phyloP scores from a whole-genome alignment of 2,329 filamentous ascomycete genomes.

The Aspergillus quadricinctus region DNA sequence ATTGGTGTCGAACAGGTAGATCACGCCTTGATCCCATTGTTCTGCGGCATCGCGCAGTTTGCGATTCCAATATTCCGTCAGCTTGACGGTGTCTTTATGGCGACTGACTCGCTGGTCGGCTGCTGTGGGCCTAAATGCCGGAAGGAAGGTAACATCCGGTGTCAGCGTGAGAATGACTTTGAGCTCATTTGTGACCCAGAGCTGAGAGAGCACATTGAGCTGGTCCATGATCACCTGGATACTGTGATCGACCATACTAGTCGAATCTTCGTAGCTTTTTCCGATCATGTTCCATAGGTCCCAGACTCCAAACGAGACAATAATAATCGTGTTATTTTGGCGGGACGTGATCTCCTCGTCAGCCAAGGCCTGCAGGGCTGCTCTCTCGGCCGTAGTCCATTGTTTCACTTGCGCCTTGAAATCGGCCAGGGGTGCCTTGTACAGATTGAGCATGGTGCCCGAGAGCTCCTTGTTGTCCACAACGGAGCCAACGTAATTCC shows the following conservation, averaged over 20 bases:
- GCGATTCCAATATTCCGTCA: slow-evolving; percentile 34
- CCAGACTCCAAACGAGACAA: slow-evolving; percentile 37
- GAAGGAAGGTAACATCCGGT: slow-evolving; percentile 39
- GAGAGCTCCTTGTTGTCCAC: slow-evolving; percentile 31
- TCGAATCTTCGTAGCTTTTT: slow-evolving; percentile 22
- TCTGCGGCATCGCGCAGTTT: slow-evolving; percentile 25
- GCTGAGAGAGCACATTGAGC: slow-evolving; percentile 25
- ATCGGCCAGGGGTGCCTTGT: slow-evolving; percentile 29
- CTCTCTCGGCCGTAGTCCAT: slow-evolving; percentile 32
- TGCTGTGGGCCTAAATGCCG: slow-evolving; percentile 26
- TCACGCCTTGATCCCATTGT: slow-evolving; percentile 29
- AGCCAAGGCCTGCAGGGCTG: slow-evolving; percentile 16
- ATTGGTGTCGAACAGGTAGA: slow-evolving; percentile 40
- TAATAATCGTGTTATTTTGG: slow-evolving; percentile 31
- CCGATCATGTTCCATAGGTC: slow-evolving; percentile 35
- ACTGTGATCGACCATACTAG: slow-evolving; percentile 24
- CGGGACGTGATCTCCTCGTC: slow-evolving; percentile 20
- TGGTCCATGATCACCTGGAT: slow-evolving; percentile 31
- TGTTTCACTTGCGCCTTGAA: slow-evolving; percentile 33
- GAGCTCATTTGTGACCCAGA: slow-evolving; percentile 25
- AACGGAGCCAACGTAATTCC: slow-evolving; percentile 26
- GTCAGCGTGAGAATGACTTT: slow-evolving; percentile 36
- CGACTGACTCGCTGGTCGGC: slow-evolving; percentile 18
- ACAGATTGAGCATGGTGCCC: slow-evolving; percentile 19
- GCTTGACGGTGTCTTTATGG: slow-evolving; percentile 32